Evolutionary conservation across 352 stramenopile genomes (phyloP).

Genomic region (Peronospora belbahrii): DNA sequence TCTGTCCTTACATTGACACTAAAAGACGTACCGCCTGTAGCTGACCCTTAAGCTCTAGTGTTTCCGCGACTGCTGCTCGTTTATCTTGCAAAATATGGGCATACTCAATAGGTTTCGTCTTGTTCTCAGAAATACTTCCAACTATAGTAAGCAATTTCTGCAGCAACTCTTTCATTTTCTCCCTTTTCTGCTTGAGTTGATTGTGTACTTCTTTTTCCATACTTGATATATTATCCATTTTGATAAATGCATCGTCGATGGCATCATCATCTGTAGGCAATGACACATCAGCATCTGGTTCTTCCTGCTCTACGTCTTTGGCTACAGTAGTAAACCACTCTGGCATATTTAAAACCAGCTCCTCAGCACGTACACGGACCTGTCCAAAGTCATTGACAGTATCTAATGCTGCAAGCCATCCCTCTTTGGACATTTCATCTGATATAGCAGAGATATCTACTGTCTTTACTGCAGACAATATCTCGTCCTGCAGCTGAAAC

Average conservation of each 20-base stretch:
- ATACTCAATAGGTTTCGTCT: constrained; percentile 35
- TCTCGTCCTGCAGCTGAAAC: constrained; percentile 60
- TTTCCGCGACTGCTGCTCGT: constrained; percentile 34
- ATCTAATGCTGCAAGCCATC: constrained; percentile 29
- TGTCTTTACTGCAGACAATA: constrained; percentile 23
- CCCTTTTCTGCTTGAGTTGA: constrained; percentile 31
- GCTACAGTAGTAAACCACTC: constrained; percentile 68
- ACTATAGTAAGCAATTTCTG: constrained; percentile 30
- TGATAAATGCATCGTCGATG: constrained; percentile 20
- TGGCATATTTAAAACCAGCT: constrained; percentile 45
- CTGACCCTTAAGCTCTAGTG: constrained; percentile 41
- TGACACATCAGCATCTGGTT: constrained; percentile 23
- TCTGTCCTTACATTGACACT: not conserved
- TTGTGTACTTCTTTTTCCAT: constrained; percentile 35
- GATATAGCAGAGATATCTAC: constrained; percentile 12
- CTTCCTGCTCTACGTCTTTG: constrained; percentile 35
- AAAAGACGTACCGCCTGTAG: constrained; percentile 41
- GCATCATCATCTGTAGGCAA: constrained; percentile 24
- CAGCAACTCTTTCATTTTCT: constrained; percentile 28
- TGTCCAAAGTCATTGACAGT: constrained; percentile 40
- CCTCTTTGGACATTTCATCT: constrained; percentile 13
- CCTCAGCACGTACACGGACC: constrained; percentile 29
- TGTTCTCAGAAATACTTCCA: constrained; percentile 8
- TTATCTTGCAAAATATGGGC: constrained; percentile 54
- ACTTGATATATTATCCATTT: constrained; percentile 29